Evolutionary conservation across 1,284 basidiomycete species (phyloP), one percentile per base, ranked within the genome.

Genomic region (Xanthoconium separans): DNA sequence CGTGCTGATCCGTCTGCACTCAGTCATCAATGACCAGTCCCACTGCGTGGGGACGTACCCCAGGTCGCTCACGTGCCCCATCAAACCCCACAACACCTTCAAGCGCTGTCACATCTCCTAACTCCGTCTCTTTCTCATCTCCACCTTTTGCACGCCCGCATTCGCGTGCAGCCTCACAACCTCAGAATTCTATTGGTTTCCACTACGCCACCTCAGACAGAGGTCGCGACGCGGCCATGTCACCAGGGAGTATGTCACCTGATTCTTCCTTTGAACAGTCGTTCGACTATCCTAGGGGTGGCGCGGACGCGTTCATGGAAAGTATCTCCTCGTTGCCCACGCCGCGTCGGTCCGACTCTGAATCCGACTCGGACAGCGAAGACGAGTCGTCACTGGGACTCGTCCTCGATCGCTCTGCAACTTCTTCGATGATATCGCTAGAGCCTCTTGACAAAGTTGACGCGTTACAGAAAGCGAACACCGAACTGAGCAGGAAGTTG

Each of bases 401-500:
- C 33, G 78, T 86, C 10, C 72, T 81, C 58, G 83, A 86, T 58
- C 79, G 85, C 7, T 77, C 77, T 37, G 71, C 76, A 6, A 70
- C 80, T 0, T 78, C 78, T 24, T 87, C 85, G 13, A 83, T 79
- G 1, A 76, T 78, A 6, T 88, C 85, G 2, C 72, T 89, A 65
- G 83, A 85, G 55, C 75, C 83, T 13, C 64, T 81, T 39, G 89
- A 91, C 43, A 78, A 83, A 43, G 65, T 91, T 22, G 87, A 90
- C 10, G 82, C 80, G 3, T 68, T 94, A 52, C 81, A 87, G 66
- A 81, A 83, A 58, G 75, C 81, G n/a, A 93, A 93, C 60, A 71
- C 74, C 1, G 92, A 95, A 31, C 73, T 94, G 16, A 74, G 77
- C 40, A 77, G 84, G 58, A 91, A 90, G 69, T 72, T 92, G 27